Percentiles rank a stretch among this genome's conserved stretches.
Evolutionary conservation across 2,329 filamentous ascomycete genomes (phyloP).

Genomic region (Fusarium ramigenum): DNA sequence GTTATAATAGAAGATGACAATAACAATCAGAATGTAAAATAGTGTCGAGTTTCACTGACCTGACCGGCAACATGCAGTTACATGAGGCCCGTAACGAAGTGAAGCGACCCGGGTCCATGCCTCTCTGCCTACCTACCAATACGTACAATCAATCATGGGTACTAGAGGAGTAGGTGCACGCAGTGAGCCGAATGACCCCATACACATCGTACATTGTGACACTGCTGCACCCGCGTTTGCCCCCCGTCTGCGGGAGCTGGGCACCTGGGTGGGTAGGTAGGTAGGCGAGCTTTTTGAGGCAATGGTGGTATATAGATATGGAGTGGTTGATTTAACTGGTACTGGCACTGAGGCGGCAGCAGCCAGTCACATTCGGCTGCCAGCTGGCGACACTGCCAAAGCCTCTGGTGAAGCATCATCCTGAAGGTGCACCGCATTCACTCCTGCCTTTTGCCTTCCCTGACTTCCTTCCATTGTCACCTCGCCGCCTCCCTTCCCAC

Average conservation of each 20-base stretch:
- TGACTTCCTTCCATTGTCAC: background rate
- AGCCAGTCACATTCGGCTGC: constrained; percentile 22
- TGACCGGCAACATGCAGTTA: background rate
- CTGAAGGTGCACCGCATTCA: constrained; percentile 26
- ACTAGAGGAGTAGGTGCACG: background rate
- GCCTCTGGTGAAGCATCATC: constrained; percentile 17
- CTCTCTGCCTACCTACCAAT: background rate
- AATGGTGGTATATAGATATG: background rate
- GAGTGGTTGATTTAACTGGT: background rate
- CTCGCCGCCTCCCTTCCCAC: background rate
- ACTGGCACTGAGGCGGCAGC: background rate
- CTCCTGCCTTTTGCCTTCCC: background rate
- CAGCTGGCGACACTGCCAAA: constrained; percentile 35
- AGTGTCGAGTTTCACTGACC: background rate
- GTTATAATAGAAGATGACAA: background rate
- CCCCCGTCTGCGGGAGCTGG: background rate
- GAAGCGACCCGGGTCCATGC: background rate
- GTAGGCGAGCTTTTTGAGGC: background rate
- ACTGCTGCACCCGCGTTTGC: constrained; percentile 25
- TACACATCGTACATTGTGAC: constrained; percentile 35
- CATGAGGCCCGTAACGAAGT: background rate
- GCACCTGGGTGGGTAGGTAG: background rate
- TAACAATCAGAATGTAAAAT: constrained; percentile 9
- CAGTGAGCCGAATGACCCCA: constrained; percentile 10
- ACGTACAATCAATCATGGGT: background rate